phyloP scores from a whole-genome alignment of 257 asterid species.

The Nyctanthes arbortristis region DNA sequence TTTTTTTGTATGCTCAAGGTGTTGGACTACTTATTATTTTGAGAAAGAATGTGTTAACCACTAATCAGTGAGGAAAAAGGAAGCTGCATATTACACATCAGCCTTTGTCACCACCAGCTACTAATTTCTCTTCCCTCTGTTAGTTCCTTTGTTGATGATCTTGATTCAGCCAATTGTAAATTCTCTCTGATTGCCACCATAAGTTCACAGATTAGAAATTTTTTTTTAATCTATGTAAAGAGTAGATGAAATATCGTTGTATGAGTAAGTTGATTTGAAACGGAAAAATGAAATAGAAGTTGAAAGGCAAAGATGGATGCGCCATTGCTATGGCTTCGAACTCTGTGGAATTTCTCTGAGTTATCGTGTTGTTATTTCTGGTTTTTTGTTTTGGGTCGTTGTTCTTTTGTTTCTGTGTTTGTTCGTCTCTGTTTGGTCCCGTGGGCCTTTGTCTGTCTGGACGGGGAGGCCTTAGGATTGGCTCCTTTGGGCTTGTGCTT shows the following conservation, averaged over 20 bases:
- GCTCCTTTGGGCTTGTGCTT: no score
- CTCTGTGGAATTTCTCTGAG: no score
- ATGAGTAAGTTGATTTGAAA: conserved; percentile 12
- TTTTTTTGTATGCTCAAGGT: neutral
- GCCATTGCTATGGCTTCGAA: no score
- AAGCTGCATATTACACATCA: conserved; percentile 13
- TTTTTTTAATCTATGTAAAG: conserved; percentile 8
- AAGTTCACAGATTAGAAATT: conserved; percentile 9
- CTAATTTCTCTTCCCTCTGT: conserved; percentile 22
- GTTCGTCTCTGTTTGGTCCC: no score
- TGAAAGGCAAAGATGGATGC: conserved; percentile 9
- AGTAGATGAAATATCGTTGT: neutral
- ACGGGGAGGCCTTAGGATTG: no score
- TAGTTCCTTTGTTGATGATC: neutral
- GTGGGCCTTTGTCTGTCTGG: no score
- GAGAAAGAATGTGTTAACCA: neutral
- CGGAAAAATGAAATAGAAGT: conserved; percentile 9
- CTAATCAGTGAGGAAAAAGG: conserved; percentile 10
- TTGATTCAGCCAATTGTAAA: neutral
- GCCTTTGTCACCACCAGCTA: conserved; percentile 8
- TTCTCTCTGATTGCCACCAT: neutral
- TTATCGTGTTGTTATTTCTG: no score
- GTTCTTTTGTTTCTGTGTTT: no score
- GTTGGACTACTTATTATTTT: neutral
- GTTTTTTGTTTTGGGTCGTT: no score